A percentile compares a stretch with the other conserved stretches of the same genome.
These are phyloP conservation scores for Galerina marginata DNA, from an alignment of 768 basidiomycete genomes.

Conservation along the genomic window DNA sequence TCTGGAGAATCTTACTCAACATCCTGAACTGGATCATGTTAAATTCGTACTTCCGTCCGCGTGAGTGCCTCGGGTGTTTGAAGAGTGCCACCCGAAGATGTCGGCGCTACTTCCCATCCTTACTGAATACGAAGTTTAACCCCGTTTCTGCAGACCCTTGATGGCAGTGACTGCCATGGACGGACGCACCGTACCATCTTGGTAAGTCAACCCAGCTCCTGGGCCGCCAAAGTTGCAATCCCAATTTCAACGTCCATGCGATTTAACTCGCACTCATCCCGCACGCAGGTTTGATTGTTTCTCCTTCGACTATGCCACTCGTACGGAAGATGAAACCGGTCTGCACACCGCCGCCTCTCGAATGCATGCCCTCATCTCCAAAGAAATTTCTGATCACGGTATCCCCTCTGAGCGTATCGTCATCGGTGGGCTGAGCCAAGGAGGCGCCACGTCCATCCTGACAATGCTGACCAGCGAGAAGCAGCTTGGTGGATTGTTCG, in stretches of 20 bases:
- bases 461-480: slow-evolving; percentile 55
- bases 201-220: slow-evolving; percentile 43
- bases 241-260: neutral
- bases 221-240: neutral
- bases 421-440: slow-evolving; percentile 79
- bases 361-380: slow-evolving; percentile 61
- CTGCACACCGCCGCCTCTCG: slow-evolving; percentile 54
- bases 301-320: slow-evolving; percentile 47
- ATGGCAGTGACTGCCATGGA: slow-evolving; percentile 73
- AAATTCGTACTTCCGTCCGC: slow-evolving; percentile 90
- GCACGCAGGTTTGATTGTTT: slow-evolving; percentile 59
- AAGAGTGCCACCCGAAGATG: no score
- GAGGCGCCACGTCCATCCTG: slow-evolving; percentile 63
- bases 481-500: slow-evolving; percentile 61
- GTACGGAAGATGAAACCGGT: slow-evolving; percentile 60
- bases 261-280: neutral
- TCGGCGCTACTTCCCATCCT: neutral
- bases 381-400: slow-evolving; percentile 57
- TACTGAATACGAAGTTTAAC: neutral
- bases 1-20: slow-evolving; percentile 59
- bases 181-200: slow-evolving; percentile 71
- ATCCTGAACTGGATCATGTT: slow-evolving; percentile 64
- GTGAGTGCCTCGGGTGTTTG: slow-evolving; percentile 41
- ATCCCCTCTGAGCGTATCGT: slow-evolving; percentile 65
- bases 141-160: slow-evolving; percentile 34